These are phyloP conservation scores for Candida koratica DNA, from an alignment of 805 yeast species.

Conservation along the genomic window DNA sequence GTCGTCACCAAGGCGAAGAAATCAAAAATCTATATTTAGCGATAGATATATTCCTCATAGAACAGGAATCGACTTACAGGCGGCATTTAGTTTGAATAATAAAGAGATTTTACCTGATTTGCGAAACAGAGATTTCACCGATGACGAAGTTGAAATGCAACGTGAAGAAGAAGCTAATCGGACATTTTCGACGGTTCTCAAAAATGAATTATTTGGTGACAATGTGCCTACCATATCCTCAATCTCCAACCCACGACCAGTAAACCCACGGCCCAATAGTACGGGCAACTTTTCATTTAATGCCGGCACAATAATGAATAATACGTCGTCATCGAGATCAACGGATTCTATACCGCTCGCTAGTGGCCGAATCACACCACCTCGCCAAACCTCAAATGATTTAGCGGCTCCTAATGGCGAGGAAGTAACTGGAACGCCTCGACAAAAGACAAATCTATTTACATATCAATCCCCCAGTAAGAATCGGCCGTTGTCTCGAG, in stretches of 20 bases:
- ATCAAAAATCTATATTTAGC: conserved; percentile 51
- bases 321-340: conserved; percentile 11
- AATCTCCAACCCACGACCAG: conserved; percentile 17
- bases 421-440: conserved; percentile 33
- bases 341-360: conserved; percentile 13
- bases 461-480: conserved; percentile 72
- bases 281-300: conserved; percentile 17
- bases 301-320: conserved; percentile 7
- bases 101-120: conserved; percentile 41
- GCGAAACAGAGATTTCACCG: conserved; percentile 26
- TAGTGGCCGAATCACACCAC: conserved; percentile 22
- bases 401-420: conserved; percentile 10
- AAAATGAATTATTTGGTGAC: conserved; percentile 89
- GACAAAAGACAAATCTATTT: conserved; percentile 55
- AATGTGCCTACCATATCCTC: conserved; percentile 57
- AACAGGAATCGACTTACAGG: conserved; percentile 80
- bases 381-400: conserved; percentile 15
- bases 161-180: conserved; percentile 80
- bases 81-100: conserved; percentile 64
- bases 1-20: conserved; percentile 46
- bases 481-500: conserved; percentile 57
- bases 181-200: conserved; percentile 80
- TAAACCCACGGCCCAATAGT: conserved; percentile 18
- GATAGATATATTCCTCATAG: conserved; percentile 89
- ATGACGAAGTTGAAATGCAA: conserved; percentile 62